Conservation (phyloP, 371 early-diverging fungal genomes). For the Aphelidium insulamus region DNA sequence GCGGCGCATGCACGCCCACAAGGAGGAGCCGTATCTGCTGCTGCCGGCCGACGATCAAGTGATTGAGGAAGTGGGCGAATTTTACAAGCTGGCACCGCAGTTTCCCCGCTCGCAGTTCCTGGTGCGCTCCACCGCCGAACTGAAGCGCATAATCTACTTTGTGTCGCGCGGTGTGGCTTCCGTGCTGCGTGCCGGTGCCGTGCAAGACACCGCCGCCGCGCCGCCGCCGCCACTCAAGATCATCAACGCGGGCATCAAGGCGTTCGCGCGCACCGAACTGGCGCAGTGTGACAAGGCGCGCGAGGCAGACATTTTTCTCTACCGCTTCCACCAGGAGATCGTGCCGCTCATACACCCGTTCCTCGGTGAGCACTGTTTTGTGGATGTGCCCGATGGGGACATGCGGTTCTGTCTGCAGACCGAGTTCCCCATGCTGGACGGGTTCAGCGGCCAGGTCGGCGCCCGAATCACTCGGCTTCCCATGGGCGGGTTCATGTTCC, state of each 20-base stretch:
- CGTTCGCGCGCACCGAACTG: constrained; percentile 47
- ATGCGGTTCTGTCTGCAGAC: neutral
- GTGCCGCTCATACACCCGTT: constrained; percentile 35
- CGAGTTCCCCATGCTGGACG: constrained; percentile 2
- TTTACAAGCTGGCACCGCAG: constrained; percentile 36
- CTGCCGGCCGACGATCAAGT: constrained; percentile 26
- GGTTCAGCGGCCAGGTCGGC: no score
- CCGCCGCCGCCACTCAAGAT: no score
- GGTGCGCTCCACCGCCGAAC: constrained; percentile 41
- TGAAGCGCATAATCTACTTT: constrained; percentile 52
- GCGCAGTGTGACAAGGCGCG: constrained; percentile 5
- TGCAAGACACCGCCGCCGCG: no score
- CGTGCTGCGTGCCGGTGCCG: constrained; percentile 27
- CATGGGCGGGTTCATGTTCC: no score
- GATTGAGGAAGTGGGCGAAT: constrained; percentile 25
- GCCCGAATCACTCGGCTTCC: no score
- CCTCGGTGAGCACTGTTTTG: constrained; percentile 23
- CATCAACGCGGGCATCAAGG: constrained; percentile 70
- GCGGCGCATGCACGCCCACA: constrained; percentile 11
- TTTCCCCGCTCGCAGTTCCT: constrained; percentile 66
- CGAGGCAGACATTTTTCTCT: constrained; percentile 29
- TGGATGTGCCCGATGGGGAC: constrained; percentile 12
- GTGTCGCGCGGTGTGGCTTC: constrained; percentile 46
- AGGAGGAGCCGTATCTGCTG: constrained; percentile 58
- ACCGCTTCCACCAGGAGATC: constrained; percentile 59